A percentile compares a stretch with the other conserved stretches of the same genome.
Conservation (phyloP, 129 eudicot species). For the Helianthus tuberosus region DNA sequence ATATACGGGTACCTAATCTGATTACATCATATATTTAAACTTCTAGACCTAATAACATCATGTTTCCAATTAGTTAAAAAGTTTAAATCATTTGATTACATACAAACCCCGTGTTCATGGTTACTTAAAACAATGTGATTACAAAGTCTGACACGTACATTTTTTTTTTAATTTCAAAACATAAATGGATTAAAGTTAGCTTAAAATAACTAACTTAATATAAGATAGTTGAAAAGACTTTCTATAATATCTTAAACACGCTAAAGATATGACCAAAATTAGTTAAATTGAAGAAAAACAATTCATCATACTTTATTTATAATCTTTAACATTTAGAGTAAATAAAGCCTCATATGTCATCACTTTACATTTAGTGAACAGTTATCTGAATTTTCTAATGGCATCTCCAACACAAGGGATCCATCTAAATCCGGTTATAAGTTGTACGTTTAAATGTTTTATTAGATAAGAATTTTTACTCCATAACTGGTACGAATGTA, state of each 20-base stretch:
- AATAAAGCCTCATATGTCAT: background rate
- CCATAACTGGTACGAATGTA: no score
- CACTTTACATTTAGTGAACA: background rate
- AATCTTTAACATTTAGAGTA: background rate
- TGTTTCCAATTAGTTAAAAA: background rate
- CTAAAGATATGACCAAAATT: background rate
- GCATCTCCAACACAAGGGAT: no score
- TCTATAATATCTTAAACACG: background rate
- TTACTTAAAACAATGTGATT: background rate
- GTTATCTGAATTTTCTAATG: background rate
- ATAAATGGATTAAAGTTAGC: no score
- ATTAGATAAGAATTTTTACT: no score
- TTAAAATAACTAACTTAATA: background rate
- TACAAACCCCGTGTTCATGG: background rate
- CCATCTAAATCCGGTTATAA: no score
- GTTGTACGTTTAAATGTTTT: no score
- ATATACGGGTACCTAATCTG: no score
- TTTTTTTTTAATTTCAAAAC: background rate
- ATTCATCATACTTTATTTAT: background rate
- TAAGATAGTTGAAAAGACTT: background rate
- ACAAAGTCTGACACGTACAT: background rate
- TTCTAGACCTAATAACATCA: background rate
- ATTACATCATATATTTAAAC: no score
- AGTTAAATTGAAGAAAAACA: background rate
- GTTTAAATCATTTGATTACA: no score